Evolutionary conservation across 345 rosid species (phyloP).

Genomic region (Cochlearia excelsa): DNA sequence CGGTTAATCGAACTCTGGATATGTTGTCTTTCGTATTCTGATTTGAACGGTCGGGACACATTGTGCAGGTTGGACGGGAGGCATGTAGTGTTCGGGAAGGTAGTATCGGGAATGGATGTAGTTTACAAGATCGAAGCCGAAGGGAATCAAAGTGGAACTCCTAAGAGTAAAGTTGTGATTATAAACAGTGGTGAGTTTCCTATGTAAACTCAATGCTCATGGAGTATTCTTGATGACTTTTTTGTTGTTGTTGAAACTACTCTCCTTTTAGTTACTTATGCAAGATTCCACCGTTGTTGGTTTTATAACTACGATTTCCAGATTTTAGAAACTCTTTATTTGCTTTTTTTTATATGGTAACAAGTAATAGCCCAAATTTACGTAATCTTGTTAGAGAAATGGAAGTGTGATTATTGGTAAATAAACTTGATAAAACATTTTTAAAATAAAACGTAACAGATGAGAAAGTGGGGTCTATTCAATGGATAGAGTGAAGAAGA

Average conservation of each 20-base stretch:
- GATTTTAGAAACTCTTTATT: too few relatives aligned
- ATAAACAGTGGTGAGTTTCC: conserved; percentile 94
- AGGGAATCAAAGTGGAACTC: conserved; percentile 81
- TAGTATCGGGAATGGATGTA: conserved; percentile 86
- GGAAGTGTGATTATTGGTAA: too few relatives aligned
- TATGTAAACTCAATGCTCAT: conserved; percentile 34
- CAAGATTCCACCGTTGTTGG: too few relatives aligned
- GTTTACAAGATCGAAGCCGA: conserved; percentile 94
- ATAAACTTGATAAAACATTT: too few relatives aligned
- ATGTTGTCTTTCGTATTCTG: background rate
- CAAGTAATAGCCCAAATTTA: too few relatives aligned
- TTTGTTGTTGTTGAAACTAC: too few relatives aligned
- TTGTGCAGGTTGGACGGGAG: conserved; percentile 78
- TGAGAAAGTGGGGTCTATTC: background rate
- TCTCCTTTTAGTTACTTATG: too few relatives aligned
- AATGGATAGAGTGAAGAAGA: conserved; percentile 18
- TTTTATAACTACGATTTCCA: too few relatives aligned
- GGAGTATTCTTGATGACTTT: background rate
- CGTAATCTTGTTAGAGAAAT: too few relatives aligned
- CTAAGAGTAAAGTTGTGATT: conserved; percentile 82
- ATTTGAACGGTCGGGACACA: background rate
- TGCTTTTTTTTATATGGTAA: too few relatives aligned
- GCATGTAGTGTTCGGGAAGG: conserved; percentile 96
- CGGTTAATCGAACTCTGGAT: background rate
- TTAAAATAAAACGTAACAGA: too few relatives aligned